Evolutionary conservation across 169 alveolate genomes (phyloP), one percentile per base, ranked within the genome.

Genomic region (Eimeria tenella): DNA sequence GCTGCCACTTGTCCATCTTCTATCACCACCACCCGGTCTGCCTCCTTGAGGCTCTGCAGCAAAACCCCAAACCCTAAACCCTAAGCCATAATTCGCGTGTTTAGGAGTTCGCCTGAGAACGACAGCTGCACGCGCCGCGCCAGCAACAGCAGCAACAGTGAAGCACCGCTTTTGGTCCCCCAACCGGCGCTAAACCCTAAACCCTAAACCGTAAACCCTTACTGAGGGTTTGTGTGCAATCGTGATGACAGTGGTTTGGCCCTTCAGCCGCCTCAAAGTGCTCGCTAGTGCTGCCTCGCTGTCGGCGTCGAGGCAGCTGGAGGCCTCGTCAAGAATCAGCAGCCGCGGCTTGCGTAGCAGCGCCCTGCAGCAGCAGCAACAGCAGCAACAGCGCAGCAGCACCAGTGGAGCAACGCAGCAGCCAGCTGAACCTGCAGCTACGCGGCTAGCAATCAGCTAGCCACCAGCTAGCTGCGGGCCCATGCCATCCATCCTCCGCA

Each of bases 261-360:
- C 55, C 82, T 74, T 60, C 50, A 89, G 89, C 13, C 49, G 75
- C 81, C 60, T 71, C 42, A 89, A 89, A 21, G 94, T 58, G 82
- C 31, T 70, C 25, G 50, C 70, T 10, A 89, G 75, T 11, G 94
- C 88, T n/a, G 89, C 89, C 81, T 89, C 94, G 79, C 79, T 74
- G 17, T 86, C 94, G 31, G 94, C 11, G 75, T 98, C 99, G 87
- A 98, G 94, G 21, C 99, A 98, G 79, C 98, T 96, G n/a, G 99
- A 98, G n/a, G 99, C 99, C 96, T 98, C 99, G 95, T 98, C 99
- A 52, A 98, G 95, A 1, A 98, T 95, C 71, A 98, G 83, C 65
- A 98, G 93, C 73, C 96, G 97, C 4, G 99, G 98, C 75, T 98
- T 95, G 42, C 95, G 58, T 23, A 65, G 53, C 58, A 93, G 31